These are phyloP conservation scores for Pichia sp. DNA, from an alignment of 1,139 yeast species.

Conservation along the genomic window DNA sequence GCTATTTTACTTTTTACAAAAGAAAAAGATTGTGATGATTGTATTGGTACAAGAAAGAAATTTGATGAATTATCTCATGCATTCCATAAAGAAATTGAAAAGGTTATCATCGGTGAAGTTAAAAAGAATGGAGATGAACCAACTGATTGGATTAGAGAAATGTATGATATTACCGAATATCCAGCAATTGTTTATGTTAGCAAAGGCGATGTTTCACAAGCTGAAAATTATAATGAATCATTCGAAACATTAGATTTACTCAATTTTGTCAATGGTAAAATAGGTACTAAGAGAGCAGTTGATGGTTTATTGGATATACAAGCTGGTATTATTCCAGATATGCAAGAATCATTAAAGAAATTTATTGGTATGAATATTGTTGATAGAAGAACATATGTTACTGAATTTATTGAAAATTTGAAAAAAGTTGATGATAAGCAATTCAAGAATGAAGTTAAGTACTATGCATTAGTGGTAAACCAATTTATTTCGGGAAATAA, in stretches of 20 bases:
- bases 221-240: constrained; percentile 37
- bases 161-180: constrained; percentile 39
- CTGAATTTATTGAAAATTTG: constrained; percentile 26
- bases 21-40: constrained; percentile 20
- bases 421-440: constrained; percentile 23
- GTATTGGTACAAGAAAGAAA: constrained; percentile 5
- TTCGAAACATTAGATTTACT: constrained; percentile 41
- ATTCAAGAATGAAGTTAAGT: constrained; percentile 28
- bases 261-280: constrained; percentile 42
- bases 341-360: constrained; percentile 34
- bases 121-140: constrained; percentile 42
- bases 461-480: constrained; percentile 47
- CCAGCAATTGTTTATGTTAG: constrained; percentile 52
- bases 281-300: constrained; percentile 45
- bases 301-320: constrained; percentile 44
- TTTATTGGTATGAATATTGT: constrained; percentile 24
- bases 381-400: constrained; percentile 26
- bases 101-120: constrained; percentile 37
- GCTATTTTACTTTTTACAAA: constrained; percentile 37
- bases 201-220: constrained; percentile 37
- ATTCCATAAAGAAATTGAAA: constrained; percentile 18
- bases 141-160: constrained; percentile 37
- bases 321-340: constrained; percentile 49
- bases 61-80: constrained; percentile 18
- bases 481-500: constrained; percentile 44